A percentile compares a stretch with the other conserved stretches of the same genome.
These are phyloP conservation scores for Geum urbanum DNA, from an alignment of 306 rosid species.

Conservation along the genomic window DNA sequence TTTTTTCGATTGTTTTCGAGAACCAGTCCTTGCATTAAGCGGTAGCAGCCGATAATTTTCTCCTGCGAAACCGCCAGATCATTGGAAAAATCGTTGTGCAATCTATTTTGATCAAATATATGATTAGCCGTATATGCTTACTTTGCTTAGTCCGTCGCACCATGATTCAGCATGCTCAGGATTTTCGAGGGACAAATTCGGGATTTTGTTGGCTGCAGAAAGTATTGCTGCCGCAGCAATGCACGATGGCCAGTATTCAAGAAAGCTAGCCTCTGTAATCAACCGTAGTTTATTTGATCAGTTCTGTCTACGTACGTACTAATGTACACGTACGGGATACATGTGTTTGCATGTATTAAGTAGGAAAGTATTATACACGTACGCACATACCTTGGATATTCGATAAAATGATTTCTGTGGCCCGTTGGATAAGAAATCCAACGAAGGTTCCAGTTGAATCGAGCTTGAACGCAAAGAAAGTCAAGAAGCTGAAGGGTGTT, in stretches of 20 bases:
- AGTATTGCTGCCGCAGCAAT: constrained; percentile 89
- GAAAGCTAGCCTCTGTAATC: constrained; percentile 63
- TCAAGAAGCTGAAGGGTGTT: constrained; percentile 87
- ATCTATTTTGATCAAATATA: neutral
- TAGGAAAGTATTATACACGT: neutral
- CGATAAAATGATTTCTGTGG: constrained; percentile 71
- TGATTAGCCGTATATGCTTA: constrained; percentile 32
- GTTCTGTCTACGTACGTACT: neutral
- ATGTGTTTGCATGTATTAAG: neutral
- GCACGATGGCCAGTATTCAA: constrained; percentile 96
- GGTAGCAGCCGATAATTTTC: constrained; percentile 70
- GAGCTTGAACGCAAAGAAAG: constrained; percentile 81
- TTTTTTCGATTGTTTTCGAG: constrained; percentile 42
- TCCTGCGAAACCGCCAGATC: constrained; percentile 46
- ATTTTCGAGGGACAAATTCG: constrained; percentile 57
- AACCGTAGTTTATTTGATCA: neutral
- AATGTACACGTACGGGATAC: too few species aligned
- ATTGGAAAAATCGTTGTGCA: constrained; percentile 6
- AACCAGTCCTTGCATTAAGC: constrained; percentile 67
- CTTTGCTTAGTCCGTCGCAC: constrained; percentile 93
- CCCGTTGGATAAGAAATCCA: constrained; percentile 67
- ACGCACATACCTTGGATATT: constrained; percentile 58
- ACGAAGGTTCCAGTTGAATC: constrained; percentile 58
- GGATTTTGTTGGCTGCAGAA: constrained; percentile 78
- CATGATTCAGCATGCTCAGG: constrained; percentile 89